These are phyloP conservation scores for Botrytis hyacinthi DNA, from an alignment of 2,329 filamentous ascomycete species.

Conservation along the genomic window DNA sequence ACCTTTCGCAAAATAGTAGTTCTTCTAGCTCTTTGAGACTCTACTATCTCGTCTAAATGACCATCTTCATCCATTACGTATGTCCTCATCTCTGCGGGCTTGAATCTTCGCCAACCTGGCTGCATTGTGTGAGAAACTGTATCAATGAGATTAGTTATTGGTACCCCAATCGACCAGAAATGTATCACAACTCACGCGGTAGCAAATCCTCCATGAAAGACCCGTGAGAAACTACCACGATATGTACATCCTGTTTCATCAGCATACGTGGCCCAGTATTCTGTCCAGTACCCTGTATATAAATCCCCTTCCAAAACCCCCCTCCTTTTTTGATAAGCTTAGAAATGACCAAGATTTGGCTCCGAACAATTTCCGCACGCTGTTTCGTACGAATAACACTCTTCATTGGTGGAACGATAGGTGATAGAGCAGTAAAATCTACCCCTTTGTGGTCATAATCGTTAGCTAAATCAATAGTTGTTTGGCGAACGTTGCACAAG, in stretches of 20 bases:
- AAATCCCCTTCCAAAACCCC: constrained; percentile 10
- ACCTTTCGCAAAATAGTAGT: not conserved
- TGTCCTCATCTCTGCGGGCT: not conserved
- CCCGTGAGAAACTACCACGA: constrained; percentile 11
- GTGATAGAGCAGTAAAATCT: not conserved
- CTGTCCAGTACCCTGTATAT: not conserved
- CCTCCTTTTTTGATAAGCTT: not conserved
- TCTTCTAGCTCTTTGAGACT: not conserved
- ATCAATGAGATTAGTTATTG: not conserved
- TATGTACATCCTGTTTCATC: not conserved
- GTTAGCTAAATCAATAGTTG: not conserved
- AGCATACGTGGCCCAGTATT: too few species aligned
- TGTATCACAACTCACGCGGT: not conserved
- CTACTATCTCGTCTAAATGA: not conserved
- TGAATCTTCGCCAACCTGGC: not conserved
- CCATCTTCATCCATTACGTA: not conserved
- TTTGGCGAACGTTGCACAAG: not conserved
- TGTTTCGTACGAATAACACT: not conserved
- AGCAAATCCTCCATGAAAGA: constrained; percentile 7
- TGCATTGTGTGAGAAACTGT: not conserved
- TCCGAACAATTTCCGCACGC: not conserved
- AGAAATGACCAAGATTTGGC: not conserved
- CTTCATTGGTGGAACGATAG: not conserved
- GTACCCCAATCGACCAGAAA: not conserved
- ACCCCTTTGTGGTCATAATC: not conserved